Evolutionary conservation across 345 rosid genomes (phyloP), one percentile per base, ranked within the genome.

Genomic region (Salix viminalis): DNA sequence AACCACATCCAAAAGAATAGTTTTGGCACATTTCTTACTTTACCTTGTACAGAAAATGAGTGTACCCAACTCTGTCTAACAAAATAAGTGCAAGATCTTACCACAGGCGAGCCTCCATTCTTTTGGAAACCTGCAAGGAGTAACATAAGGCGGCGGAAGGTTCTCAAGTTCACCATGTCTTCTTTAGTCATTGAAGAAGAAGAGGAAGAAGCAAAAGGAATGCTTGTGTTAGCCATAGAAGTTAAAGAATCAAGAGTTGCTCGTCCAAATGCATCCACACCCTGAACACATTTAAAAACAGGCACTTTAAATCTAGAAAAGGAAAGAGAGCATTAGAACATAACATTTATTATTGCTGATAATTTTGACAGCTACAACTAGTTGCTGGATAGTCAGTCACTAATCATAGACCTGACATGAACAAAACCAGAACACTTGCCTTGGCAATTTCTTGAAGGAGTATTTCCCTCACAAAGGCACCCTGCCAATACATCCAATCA

Each of bases 251-350:
- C 90, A 67, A 93, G 67, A 42, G 95, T 87, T 67, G 94, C 97
- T 77, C 92, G 79, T 74, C 97, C 97, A 77, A 88, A 88, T 77
- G 98, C 97, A 86, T 94, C 98, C 84, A 94, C 74, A 56, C 98
- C 98, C 98, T 94, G 86, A 42, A 74, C 41, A 54, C 30, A 65
- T 78, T 76, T 36, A 12, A 52, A 61, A 52, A 65, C 75, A 77
- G 62, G 74, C 62, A 80, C 62, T 52, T 23, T 42, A 79, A 60
- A 75, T 19, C 58, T 69, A 26, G 41, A 76, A 23, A 65, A 56
- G 39, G 39, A 44, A 71, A 21, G 67, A 76, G 3, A 26, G 13
- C 8, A n/a, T 65, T 14, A 46, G 44, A 66, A 7, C 34, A 14
- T 66, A 46, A 15, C 18, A 46, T 46, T 2, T 46, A 46, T 15